Conservation (phyloP, 129 eudicot species). For the Helianthus tuberosus region DNA sequence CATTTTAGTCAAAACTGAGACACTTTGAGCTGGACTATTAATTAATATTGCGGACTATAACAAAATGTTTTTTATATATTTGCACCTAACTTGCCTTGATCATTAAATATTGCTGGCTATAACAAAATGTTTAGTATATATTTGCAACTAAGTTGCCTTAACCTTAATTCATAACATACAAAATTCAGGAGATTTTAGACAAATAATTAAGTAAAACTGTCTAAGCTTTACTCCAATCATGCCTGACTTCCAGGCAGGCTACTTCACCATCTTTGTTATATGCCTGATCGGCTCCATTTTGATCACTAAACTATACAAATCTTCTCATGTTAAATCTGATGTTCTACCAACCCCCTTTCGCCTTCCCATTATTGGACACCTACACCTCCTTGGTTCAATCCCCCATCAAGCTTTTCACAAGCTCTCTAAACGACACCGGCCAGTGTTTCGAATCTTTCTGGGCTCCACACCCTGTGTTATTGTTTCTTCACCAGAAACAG, state of each 20-base stretch:
- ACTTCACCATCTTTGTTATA: slow-evolving; percentile 1
- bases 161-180: too few species aligned
- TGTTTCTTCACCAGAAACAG: slow-evolving; percentile 23
- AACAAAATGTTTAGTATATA: too few species aligned
- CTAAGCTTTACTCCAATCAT: slow-evolving; percentile 4
- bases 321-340: neutral
- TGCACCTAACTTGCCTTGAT: too few species aligned
- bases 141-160: too few species aligned
- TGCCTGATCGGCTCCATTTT: slow-evolving; percentile 11
- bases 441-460: slow-evolving; percentile 23
- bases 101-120: too few species aligned
- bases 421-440: slow-evolving; percentile 35
- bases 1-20: too few species aligned
- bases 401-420: slow-evolving; percentile 36
- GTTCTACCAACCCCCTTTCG: slow-evolving; percentile 41
- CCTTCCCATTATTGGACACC: slow-evolving; percentile 47
- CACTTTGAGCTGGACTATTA: too few species aligned
- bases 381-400: slow-evolving; percentile 36
- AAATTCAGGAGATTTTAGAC: too few species aligned
- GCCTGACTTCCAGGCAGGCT: neutral
- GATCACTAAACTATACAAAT: neutral
- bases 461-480: slow-evolving; percentile 38
- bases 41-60: too few species aligned
- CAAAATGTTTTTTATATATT: too few species aligned
- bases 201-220: neutral